Base-by-base conservation (phyloP, 306 rosid species). In the Cicer judaicum region DNA sequence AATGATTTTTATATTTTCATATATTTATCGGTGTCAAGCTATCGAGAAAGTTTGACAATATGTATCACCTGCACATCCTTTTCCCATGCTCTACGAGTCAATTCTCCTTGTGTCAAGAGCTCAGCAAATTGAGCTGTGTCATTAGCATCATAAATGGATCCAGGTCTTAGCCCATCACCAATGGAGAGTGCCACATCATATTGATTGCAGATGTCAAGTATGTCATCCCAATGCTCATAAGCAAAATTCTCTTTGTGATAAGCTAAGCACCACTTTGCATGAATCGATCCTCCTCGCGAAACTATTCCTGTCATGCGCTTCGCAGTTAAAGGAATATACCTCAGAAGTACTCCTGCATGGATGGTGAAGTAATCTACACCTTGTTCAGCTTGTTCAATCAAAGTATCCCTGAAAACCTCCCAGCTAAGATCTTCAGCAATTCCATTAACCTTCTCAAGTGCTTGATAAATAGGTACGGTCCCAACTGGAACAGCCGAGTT, bases 281-380 rank as follows among this genome's bases (percentile, higher is more conserved):
- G 99, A 78, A 95, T 95, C 24, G 98, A 95, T 70, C 99, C 99
- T 60, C 99, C 99, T 40, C 99, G 91, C 0, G 99, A 95, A 42
- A 95, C 99, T 67, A 95, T 95, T 76, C 99, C 98, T 1, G 99
- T 95, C 99, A 95, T 92, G 69, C 98, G 92, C 81, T 85, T 95
- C 2, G 99, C 99, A 47, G 99, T 95, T 74, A 95, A 82, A 57
- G 99, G 99, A 84, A 95, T 89, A 77, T 92, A 95, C 49, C 98
- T 86, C 14, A 95, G 93, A 64, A 95, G 90, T 76, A 92, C 98
- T 73, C 98, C 99, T 2, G 99, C 99, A 80, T 95, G 99, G 76
- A 95, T 95, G 61, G 99, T 95, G 89, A 95, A 95, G 87, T 95
- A 95, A 81, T 95, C 99, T 49, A 95, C 99, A 74, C 99, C 99